These are phyloP conservation scores for Auricularia sp. DNA, from an alignment of 768 basidiomycete species.

Conservation along the genomic window DNA sequence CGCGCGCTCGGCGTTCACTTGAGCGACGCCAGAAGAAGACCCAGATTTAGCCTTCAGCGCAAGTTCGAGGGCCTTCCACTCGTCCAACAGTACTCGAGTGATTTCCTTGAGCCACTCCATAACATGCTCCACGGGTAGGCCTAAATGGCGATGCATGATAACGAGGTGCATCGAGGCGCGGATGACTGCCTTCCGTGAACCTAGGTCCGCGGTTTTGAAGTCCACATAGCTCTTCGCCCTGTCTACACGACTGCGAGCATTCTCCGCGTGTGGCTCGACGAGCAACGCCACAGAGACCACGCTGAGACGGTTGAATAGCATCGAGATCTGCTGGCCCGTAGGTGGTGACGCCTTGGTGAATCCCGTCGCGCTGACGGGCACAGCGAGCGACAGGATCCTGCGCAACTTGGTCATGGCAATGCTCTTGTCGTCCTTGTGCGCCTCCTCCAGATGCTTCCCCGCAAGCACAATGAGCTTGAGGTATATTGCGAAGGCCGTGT, in stretches of 20 bases:
- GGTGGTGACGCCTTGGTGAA: conserved; percentile 49
- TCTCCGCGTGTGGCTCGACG: conserved; percentile 45
- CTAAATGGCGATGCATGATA: conserved; percentile 47
- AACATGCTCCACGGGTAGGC: conserved; percentile 40
- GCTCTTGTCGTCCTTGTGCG: conserved; percentile 19
- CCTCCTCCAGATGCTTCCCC: conserved; percentile 26
- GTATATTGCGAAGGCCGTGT: conserved; percentile 71
- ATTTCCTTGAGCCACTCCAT: conserved; percentile 60
- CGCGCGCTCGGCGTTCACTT: not conserved
- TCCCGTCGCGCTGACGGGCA: conserved; percentile 60
- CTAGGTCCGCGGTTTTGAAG: conserved; percentile 55
- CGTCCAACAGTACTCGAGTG: conserved; percentile 40
- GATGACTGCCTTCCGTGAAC: conserved; percentile 61
- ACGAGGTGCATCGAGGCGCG: conserved; percentile 65
- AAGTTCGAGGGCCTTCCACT: conserved; percentile 31
- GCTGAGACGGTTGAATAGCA: conserved; percentile 74
- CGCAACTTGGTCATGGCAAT: conserved; percentile 37
- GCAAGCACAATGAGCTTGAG: conserved; percentile 74
- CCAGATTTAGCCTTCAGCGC: conserved; percentile 14
- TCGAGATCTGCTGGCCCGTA: conserved; percentile 47
- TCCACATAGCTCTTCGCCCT: conserved; percentile 57
- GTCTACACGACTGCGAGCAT: conserved; percentile 44
- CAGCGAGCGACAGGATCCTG: conserved; percentile 61
- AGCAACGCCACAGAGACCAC: conserved; percentile 61
- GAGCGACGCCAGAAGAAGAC: conserved; percentile 10